Evolutionary conservation across 805 yeast genomes (phyloP).

Genomic region (Lachancea nothofagi): DNA sequence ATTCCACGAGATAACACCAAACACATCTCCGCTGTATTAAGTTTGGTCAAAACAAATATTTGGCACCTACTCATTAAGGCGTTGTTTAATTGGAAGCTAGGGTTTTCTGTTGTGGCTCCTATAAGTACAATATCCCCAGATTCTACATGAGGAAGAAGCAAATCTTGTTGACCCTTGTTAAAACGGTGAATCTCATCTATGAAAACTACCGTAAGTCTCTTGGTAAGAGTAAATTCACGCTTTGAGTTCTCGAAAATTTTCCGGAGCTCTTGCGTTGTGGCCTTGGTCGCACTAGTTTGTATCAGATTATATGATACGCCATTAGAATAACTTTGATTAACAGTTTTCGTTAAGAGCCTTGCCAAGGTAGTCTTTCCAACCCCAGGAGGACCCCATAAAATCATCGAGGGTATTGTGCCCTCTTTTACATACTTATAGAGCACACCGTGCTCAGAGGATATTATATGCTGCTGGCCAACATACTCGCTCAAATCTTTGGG

Average conservation of each 20-base stretch:
- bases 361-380: constrained; percentile 87
- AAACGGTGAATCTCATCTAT: constrained; percentile 93
- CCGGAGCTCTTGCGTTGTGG: constrained; percentile 51
- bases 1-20: constrained; percentile 55
- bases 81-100: constrained; percentile 71
- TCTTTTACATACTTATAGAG: constrained; percentile 57
- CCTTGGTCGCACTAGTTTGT: constrained; percentile 81
- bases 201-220: constrained; percentile 63
- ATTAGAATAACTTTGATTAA: constrained; percentile 12
- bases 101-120: constrained; percentile 98
- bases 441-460: constrained; percentile 56
- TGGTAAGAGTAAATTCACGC: constrained; percentile 37
- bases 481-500: constrained; percentile 65
- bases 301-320: constrained; percentile 43
- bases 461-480: constrained; percentile 79
- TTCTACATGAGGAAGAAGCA: constrained; percentile 78
- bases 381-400: constrained; percentile 95
- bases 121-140: constrained; percentile 72
- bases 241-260: constrained; percentile 45
- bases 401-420: constrained; percentile 73
- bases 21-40: constrained; percentile 45
- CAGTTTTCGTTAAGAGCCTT: constrained; percentile 36
- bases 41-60: constrained; percentile 59
- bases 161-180: constrained; percentile 81
- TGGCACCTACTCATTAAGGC: constrained; percentile 84